Base-by-base conservation (phyloP, 2,329 filamentous ascomycete species). In the Fusarium pilosicola region DNA sequence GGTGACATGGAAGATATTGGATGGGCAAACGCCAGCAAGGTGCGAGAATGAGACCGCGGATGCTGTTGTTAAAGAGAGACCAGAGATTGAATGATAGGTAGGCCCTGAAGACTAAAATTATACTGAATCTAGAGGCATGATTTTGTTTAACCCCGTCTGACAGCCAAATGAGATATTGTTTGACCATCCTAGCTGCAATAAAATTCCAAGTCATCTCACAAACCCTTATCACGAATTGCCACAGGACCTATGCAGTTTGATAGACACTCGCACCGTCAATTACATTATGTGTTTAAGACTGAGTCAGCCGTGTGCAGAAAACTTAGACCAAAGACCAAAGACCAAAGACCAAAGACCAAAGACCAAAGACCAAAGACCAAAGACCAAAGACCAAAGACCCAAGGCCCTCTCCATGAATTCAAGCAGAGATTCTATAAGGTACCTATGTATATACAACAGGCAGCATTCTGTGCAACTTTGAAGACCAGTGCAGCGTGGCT, bases 401-500 rank as follows among this genome's bases (percentile, higher is more conserved):
- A 52, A 26, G 49, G 14, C 32, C 49, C 49, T 36, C 49, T 51
- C 48, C 30, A 34, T 51, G 30, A 36, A 24, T 52, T 36, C 32
- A 36, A 22, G 49, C 32, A 26, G n/a, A 7, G 49, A 36, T 52
- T 52, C 32, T 34, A 34, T 15, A 34, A 34, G 14, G 32, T 34
- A 34, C 32, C 32, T 34, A 34, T 7, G 32, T 34, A 34, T 34
- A 52, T 17, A 52, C 18, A 18, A 34, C 49, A 36, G 18, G 49
- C 32, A 24, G 49, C 9, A 36, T 36, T 52, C 49, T 36, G 26
- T 13, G 34, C 38, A 48, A 48, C 44, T 20, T 26, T n/a, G 14
- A 58, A 34, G 52, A 14, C 17, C 22, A 62, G 36, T n/a, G 44
- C 45, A 62, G 39, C 45, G 51, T 54, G 71, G 64, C 63, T 68